These are phyloP conservation scores for Penicillium crystallinum DNA, from an alignment of 495 filamentous ascomycete genomes.

Conservation along the genomic window DNA sequence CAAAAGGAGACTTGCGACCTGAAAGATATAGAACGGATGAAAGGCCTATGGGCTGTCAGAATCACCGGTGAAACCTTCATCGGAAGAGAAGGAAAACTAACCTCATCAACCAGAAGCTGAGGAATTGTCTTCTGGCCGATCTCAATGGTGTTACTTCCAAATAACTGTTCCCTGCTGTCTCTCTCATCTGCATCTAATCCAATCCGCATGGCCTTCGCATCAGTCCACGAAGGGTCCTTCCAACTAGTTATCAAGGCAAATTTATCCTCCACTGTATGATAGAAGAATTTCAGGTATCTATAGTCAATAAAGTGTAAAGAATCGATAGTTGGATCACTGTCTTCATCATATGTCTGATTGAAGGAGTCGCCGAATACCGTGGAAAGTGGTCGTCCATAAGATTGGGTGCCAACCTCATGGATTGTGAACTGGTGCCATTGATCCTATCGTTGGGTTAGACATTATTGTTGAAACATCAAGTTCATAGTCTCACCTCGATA, in stretches of 20 bases:
- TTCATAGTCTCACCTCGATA: constrained; percentile 56
- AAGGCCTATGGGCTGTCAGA: constrained; percentile 57
- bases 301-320: constrained; percentile 77
- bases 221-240: constrained; percentile 88
- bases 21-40: constrained; percentile 98
- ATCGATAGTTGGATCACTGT: constrained; percentile 73
- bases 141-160: constrained; percentile 83
- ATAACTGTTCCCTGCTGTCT: constrained; percentile 74
- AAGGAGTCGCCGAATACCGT: constrained; percentile 73
- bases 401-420: constrained; percentile 56
- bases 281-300: constrained; percentile 89
- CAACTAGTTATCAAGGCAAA: constrained; percentile 82
- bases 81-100: constrained; percentile 33
- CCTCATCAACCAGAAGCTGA: constrained; percentile 87
- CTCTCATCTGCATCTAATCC: constrained; percentile 93
- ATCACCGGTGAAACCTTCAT: background rate
- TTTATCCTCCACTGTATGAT: constrained; percentile 79
- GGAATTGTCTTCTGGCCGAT: constrained; percentile 80
- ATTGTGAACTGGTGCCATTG: constrained; percentile 90
- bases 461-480: background rate
- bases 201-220: constrained; percentile 64
- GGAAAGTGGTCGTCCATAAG: constrained; percentile 76
- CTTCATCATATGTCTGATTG: constrained; percentile 63
- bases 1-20: constrained; percentile 87
- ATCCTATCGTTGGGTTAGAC: constrained; percentile 48